phyloP scores from a whole-genome alignment of 345 rosid species.

The Erucastrum elatum region DNA sequence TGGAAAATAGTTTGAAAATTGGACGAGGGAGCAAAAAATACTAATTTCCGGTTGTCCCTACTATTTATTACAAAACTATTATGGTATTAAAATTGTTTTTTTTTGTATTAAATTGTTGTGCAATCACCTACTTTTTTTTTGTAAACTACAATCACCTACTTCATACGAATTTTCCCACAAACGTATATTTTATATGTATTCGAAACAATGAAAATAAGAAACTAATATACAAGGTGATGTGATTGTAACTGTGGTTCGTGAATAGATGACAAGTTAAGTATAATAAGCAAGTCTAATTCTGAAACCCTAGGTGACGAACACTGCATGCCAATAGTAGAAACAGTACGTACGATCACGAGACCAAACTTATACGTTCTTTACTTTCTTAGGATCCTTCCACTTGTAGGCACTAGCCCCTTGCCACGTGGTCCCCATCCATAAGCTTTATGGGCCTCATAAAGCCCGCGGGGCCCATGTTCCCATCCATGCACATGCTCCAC shows the following conservation, averaged over 20 bases:
- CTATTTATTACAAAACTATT: background rate
- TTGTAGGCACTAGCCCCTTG: slow-evolving; percentile 31
- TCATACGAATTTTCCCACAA: background rate
- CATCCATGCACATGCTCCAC: slow-evolving; percentile 43
- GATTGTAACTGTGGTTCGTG: slow-evolving; percentile 19
- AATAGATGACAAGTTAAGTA: slow-evolving; percentile 31
- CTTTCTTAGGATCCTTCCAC: slow-evolving; percentile 42
- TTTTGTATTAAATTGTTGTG: background rate
- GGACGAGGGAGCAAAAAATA: background rate
- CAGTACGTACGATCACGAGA: slow-evolving; percentile 42
- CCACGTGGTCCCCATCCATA: slow-evolving; percentile 38
- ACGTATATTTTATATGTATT: background rate
- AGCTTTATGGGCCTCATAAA: slow-evolving; percentile 37
- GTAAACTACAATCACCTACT: background rate
- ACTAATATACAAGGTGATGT: slow-evolving; percentile 1
- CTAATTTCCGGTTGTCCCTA: background rate
- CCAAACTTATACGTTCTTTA: slow-evolving; percentile 33
- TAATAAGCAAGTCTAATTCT: slow-evolving; percentile 30
- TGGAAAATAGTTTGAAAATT: background rate
- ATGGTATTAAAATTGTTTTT: background rate
- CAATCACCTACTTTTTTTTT: background rate
- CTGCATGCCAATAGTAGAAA: slow-evolving; percentile 43
- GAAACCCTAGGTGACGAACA: slow-evolving; percentile 42
- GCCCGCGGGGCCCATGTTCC: slow-evolving; percentile 29
- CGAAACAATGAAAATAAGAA: background rate